These are phyloP conservation scores for Linaria vulgaris DNA, from an alignment of 257 asterid species.

Conservation along the genomic window DNA sequence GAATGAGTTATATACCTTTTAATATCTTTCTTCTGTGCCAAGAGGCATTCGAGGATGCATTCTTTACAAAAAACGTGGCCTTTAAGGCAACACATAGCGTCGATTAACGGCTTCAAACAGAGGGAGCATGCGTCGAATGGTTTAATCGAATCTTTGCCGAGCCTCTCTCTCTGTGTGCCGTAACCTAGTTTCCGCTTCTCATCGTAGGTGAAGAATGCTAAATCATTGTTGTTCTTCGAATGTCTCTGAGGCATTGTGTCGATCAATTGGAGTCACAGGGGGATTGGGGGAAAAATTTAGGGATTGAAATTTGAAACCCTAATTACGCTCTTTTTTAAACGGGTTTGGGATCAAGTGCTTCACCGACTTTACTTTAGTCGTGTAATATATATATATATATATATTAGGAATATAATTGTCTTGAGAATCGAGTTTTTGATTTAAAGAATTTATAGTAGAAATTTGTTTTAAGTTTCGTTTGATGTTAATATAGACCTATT, in stretches of 20 bases:
- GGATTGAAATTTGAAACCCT: slow-evolving; percentile 3
- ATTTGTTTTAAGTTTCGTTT: no score
- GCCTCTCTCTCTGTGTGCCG: slow-evolving; percentile 92
- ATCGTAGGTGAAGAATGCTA: slow-evolving; percentile 92
- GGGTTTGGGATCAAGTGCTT: not conserved
- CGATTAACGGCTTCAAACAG: slow-evolving; percentile 87
- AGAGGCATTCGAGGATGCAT: slow-evolving; percentile 83
- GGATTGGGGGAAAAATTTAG: slow-evolving; percentile 6
- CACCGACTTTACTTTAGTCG: slow-evolving; percentile 28
- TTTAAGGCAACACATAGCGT: slow-evolving; percentile 81
- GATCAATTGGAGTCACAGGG: slow-evolving; percentile 3
- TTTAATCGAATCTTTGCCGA: slow-evolving; percentile 87
- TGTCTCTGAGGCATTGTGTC: slow-evolving; percentile 87
- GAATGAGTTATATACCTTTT: slow-evolving; percentile 63
- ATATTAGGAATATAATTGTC: no score
- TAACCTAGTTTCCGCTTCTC: slow-evolving; percentile 97
- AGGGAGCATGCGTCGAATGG: slow-evolving; percentile 91
- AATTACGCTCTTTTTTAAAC: not conserved
- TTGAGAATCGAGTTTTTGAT: no score
- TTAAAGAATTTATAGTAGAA: no score
- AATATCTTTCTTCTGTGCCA: slow-evolving; percentile 88
- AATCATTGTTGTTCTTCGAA: slow-evolving; percentile 96
- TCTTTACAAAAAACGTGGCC: slow-evolving; percentile 94
- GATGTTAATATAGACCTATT: no score
- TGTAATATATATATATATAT: no score